Percentiles rank a stretch among this genome's conserved stretches.
These are phyloP conservation scores for Ogataea ganodermae DNA, from an alignment of 805 yeast genomes.

Conservation along the genomic window DNA sequence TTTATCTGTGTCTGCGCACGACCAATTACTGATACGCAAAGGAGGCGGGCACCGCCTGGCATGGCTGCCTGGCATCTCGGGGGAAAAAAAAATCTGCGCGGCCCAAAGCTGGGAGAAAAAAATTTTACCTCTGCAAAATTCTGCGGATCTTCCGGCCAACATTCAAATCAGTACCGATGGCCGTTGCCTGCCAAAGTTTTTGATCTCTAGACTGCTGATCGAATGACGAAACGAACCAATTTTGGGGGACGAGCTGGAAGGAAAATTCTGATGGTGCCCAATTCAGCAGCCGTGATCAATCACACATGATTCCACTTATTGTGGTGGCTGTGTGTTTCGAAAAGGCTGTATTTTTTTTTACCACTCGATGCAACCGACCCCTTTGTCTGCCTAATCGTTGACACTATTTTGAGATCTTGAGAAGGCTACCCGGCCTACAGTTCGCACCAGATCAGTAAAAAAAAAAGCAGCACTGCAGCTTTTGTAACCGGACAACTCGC, in stretches of 20 bases:
- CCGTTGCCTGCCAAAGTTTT: conserved; percentile 6
- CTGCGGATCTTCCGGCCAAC: conserved; percentile 2
- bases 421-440: not conserved
- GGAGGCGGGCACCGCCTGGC: not conserved
- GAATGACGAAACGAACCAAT: no score
- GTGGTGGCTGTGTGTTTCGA: no score
- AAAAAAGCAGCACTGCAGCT: conserved; percentile 4
- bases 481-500: not conserved
- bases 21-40: conserved; percentile 7
- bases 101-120: not conserved
- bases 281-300: no score
- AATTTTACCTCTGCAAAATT: not conserved
- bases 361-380: no score
- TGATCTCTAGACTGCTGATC: not conserved
- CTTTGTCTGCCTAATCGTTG: no score
- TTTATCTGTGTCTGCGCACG: conserved; percentile 10
- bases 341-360: no score
- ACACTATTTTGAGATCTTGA: not conserved
- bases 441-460: not conserved
- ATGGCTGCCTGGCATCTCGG: not conserved
- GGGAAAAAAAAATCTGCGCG: not conserved
- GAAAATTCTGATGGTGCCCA: no score
- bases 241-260: not conserved
- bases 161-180: not conserved
- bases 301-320: no score